Percentiles rank a stretch among this genome's conserved stretches.
phyloP scores from a whole-genome alignment of 2,329 filamentous ascomycete genomes.

The Didymella segeticola region DNA sequence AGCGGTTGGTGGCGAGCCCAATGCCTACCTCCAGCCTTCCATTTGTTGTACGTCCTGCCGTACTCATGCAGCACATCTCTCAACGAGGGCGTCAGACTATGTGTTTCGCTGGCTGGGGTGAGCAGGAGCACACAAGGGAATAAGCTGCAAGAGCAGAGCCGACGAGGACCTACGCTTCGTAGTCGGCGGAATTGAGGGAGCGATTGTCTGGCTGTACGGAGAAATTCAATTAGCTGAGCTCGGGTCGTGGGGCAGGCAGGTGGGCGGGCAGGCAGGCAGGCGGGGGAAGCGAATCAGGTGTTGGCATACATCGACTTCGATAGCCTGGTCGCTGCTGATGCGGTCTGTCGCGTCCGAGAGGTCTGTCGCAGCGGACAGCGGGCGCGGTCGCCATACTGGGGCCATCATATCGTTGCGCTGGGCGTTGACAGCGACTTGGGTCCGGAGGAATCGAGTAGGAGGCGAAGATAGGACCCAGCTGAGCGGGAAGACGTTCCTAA shows the following conservation, averaged over 20 bases:
- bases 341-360: background rate
- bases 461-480: constrained; percentile 13
- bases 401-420: constrained; percentile 8
- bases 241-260: constrained; percentile 16
- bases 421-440: constrained; percentile 3
- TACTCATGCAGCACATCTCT: constrained; percentile 49
- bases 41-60: constrained; percentile 51
- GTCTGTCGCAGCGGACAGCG: constrained; percentile 14
- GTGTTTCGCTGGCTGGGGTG: constrained; percentile 41
- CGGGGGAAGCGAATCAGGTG: constrained; percentile 8
- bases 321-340: background rate
- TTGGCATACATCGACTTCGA: constrained; percentile 15
- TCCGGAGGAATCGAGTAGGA: constrained; percentile 11
- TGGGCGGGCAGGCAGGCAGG: too few species aligned
- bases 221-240: constrained; percentile 23
- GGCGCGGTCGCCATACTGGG: constrained; percentile 1
- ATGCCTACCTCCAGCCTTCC: constrained; percentile 49
- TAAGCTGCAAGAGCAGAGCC: background rate
- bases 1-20: background rate
- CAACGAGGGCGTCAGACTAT: constrained; percentile 50
- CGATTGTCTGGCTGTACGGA: constrained; percentile 38
- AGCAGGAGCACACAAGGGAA: too few species aligned
- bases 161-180: constrained; percentile 37
- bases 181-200: constrained; percentile 40
- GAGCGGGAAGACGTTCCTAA: constrained; percentile 17